These are phyloP conservation scores for Tolypocladium album DNA, from an alignment of 2,329 filamentous ascomycete species.

Conservation along the genomic window DNA sequence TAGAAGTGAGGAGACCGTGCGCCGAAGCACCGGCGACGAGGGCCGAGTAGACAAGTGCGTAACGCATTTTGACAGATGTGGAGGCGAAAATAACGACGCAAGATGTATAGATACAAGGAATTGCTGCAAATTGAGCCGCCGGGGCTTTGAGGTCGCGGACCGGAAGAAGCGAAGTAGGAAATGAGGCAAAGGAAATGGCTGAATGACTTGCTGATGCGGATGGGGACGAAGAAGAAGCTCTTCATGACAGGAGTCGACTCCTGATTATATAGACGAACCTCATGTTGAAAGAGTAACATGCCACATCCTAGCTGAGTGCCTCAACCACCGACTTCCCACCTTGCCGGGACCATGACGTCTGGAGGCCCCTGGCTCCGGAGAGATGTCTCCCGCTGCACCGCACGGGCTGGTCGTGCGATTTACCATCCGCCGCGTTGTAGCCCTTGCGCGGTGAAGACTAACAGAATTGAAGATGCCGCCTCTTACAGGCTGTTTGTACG, in stretches of 20 bases:
- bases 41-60: conserved; percentile 14
- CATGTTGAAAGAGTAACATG: neutral
- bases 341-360: neutral
- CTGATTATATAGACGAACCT: neutral
- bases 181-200: neutral
- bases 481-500: neutral
- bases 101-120: neutral
- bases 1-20: conserved; percentile 46
- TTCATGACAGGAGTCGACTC: neutral
- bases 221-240: neutral
- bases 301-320: neutral
- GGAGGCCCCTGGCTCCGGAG: neutral
- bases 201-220: neutral
- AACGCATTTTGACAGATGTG: conserved; percentile 16
- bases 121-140: neutral
- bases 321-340: neutral
- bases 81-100: neutral
- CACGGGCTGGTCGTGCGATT: neutral
- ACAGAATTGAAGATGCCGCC: neutral
- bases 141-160: conserved; percentile 3
- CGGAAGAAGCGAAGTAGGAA: neutral
- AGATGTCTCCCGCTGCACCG: neutral
- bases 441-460: neutral
- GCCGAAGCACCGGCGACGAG: conserved; percentile 39
- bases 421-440: neutral